Percentiles rank a stretch among this genome's conserved stretches.
These are phyloP conservation scores for Cryptococcus wingfieldii DNA, from an alignment of 1,284 basidiomycete genomes.

Conservation along the genomic window DNA sequence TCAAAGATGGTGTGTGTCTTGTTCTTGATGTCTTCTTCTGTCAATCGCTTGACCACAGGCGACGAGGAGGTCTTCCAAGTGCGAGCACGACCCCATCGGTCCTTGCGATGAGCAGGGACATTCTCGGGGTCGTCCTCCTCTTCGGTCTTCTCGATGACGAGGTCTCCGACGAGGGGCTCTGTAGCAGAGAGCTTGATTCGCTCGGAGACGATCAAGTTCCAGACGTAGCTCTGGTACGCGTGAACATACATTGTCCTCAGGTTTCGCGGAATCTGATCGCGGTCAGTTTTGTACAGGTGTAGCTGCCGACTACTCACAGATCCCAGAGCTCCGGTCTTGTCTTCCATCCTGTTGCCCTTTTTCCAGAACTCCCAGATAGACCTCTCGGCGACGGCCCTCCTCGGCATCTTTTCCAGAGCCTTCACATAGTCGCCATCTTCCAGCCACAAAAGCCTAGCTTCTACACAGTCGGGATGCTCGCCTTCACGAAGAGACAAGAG, in stretches of 20 bases:
- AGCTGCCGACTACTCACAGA: constrained; percentile 56
- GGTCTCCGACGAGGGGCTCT: constrained; percentile 76
- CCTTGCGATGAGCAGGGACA: constrained; percentile 11
- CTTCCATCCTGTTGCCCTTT: constrained; percentile 72
- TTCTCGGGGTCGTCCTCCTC: constrained; percentile 40
- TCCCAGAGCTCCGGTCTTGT: constrained; percentile 78
- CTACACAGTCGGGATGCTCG: constrained; percentile 79
- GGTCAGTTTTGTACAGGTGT: not conserved
- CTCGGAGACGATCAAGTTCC: constrained; percentile 94
- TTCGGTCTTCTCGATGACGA: constrained; percentile 58
- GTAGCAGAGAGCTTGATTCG: constrained; percentile 77
- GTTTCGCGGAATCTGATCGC: constrained; percentile 79
- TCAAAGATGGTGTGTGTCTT: constrained; percentile 74
- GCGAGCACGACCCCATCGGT: constrained; percentile 8
- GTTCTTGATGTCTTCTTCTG: constrained; percentile 66
- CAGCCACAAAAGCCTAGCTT: constrained; percentile 76
- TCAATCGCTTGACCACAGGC: constrained; percentile 66
- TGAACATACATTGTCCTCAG: constrained; percentile 96
- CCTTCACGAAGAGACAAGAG: constrained; percentile 77
- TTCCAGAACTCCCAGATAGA: constrained; percentile 87
- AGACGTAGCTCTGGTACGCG: constrained; percentile 97
- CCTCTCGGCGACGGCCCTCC: constrained; percentile 85
- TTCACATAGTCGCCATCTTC: constrained; percentile 69
- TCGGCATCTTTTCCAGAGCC: constrained; percentile 76
- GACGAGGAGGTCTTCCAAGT: constrained; percentile 39